Conservation (phyloP, 2,329 filamentous ascomycete genomes). For the Cladophialophora exuberans region DNA sequence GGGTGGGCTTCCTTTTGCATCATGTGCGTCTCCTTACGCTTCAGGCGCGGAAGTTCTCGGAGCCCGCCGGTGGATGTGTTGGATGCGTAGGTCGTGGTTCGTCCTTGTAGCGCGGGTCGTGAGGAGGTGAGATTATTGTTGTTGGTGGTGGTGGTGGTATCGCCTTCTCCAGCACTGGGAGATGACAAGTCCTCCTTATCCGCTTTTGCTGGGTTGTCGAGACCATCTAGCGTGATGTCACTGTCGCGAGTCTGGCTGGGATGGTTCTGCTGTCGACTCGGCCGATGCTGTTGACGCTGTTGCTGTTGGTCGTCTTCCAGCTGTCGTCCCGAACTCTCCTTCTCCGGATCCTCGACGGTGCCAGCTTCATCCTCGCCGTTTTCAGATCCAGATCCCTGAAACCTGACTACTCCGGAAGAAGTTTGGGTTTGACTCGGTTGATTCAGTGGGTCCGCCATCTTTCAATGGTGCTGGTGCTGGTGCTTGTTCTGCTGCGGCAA, state of each 20-base stretch:
- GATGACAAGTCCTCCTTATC: neutral
- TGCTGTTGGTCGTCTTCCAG: neutral
- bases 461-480: too few species aligned
- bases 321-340: neutral
- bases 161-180: too few species aligned
- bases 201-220: neutral
- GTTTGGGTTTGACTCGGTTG: too few species aligned
- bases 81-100: conserved; percentile 2
- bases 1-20: conserved; percentile 25
- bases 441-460: too few species aligned
- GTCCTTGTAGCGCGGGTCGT: neutral
- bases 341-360: neutral
- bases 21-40: conserved; percentile 21
- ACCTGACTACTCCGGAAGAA: too few species aligned
- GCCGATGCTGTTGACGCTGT: too few species aligned
- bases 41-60: conserved; percentile 16
- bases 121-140: neutral
- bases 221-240: neutral
- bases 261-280: neutral
- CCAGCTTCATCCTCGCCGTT: neutral
- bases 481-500: too few species aligned
- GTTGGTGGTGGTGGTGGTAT: too few species aligned
- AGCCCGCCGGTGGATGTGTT: neutral
- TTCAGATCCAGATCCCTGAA: neutral
- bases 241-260: conserved; percentile 6